Percentiles rank a stretch among this genome's conserved stretches.
Evolutionary conservation across 805 yeast species (phyloP).

Genomic region (Hanseniaspora clermontiae): DNA sequence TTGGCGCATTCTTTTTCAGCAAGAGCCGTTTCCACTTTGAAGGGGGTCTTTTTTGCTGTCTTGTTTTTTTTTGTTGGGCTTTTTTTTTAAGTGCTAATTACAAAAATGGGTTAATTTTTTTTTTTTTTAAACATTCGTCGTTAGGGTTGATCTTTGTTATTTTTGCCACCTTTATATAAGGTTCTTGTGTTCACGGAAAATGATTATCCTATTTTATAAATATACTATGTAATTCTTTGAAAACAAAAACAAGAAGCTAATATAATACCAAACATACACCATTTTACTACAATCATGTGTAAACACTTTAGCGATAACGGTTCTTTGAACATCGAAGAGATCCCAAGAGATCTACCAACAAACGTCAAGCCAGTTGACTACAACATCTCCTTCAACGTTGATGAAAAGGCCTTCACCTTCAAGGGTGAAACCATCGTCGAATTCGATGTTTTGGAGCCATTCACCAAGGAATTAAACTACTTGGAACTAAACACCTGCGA

Average conservation of each 20-base stretch:
- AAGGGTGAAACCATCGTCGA: slow-evolving; percentile 44
- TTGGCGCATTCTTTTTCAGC: background rate
- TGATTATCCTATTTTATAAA: too few relatives aligned
- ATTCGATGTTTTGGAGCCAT: slow-evolving; percentile 37
- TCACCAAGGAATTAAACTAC: slow-evolving; percentile 25
- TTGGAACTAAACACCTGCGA: slow-evolving; percentile 53
- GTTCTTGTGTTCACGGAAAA: background rate
- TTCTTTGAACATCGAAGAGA: slow-evolving; percentile 5
- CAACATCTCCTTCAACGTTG: slow-evolving; percentile 52
- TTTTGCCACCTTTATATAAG: slow-evolving; percentile 3
- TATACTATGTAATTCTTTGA: too few relatives aligned
- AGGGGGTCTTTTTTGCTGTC: too few relatives aligned
- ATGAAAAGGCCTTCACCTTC: slow-evolving; percentile 45
- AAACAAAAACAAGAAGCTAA: background rate
- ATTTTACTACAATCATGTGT: background rate
- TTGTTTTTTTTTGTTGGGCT: background rate
- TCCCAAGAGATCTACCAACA: slow-evolving; percentile 35
- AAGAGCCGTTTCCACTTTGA: background rate
- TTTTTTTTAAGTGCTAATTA: background rate
- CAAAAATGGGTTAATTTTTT: background rate
- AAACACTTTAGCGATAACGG: slow-evolving; percentile 11
- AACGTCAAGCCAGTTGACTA: slow-evolving; percentile 66
- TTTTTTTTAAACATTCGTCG: too few relatives aligned
- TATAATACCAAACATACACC: background rate
- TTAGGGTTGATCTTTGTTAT: background rate